Base-by-base conservation (phyloP, 78 protist genomes). In the Salpingoeca rosetta region DNA sequence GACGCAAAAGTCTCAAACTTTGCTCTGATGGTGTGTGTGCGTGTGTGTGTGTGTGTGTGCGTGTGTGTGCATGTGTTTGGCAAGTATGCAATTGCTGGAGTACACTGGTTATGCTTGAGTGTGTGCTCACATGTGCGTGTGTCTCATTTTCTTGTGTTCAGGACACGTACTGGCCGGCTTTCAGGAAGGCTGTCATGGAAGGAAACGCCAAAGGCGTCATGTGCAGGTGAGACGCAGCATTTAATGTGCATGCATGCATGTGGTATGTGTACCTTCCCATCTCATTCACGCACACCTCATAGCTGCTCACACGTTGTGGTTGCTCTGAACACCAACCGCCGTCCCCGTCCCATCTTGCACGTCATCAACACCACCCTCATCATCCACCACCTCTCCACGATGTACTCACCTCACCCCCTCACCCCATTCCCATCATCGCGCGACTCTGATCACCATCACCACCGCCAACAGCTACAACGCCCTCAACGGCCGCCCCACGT, bases 201-300 rank as follows among this genome's bases (percentile, higher is more conserved):
- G 92, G 84, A 0, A 40, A 31, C 17, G 92, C 86, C 40, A 35
- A 0, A 27, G 88, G 92, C 44, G 76, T 85, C 79, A 89, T 89
- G 92, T 88, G 91, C 81, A 22, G n/a, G n/a, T n/a, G n/a, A n/a
- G n/a, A n/a, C n/a, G n/a, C n/a, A n/a, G n/a, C n/a, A n/a, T n/a
- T n/a, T n/a, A n/a, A n/a, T 11, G 77, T 35, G 28, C 36, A 26
- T 73, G 12, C 36, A 2, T 11, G 41, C 36, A 26, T 26, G 77
- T 11, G 77, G 25, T 11, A 45, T 45, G 57, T 11, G 57, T 45
- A n/a, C n/a, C n/a, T n/a, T n/a, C 28, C 3, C 57, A 12, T 3
- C 3, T 11, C 57, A 11, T 45, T 3, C 28, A 45, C 57, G 57
- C 57, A 45, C 28, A 3, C 28, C 3, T 3, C 3, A 3, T 3